phyloP scores from a whole-genome alignment of 2,329 filamentous ascomycete species.

The Didymella arachidicola region DNA sequence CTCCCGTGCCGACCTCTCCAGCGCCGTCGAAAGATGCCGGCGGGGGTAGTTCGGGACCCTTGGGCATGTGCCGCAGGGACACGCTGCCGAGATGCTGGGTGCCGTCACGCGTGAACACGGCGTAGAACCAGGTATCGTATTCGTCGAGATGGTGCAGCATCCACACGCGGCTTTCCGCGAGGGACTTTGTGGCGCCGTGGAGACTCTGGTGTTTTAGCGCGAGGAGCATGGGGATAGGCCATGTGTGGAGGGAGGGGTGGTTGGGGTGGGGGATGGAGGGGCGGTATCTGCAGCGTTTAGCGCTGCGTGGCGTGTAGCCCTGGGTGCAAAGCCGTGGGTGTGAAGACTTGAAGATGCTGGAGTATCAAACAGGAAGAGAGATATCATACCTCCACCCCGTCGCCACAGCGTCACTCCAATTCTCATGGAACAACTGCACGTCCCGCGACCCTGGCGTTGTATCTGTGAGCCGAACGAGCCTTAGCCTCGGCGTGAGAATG shows the following conservation, averaged over 20 bases:
- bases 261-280: neutral
- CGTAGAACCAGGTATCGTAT: conserved; percentile 24
- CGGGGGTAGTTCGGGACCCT: neutral
- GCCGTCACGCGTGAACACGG: conserved; percentile 25
- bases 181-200: conserved; percentile 29
- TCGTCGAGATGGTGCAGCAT: conserved; percentile 26
- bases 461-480: conserved; percentile 35
- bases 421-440: conserved; percentile 39
- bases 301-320: neutral
- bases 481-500: conserved; percentile 30
- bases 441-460: conserved; percentile 30
- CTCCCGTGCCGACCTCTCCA: neutral
- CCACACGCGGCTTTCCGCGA: conserved; percentile 30
- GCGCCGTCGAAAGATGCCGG: neutral
- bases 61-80: neutral
- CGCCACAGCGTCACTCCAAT: conserved; percentile 31
- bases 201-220: conserved; percentile 21
- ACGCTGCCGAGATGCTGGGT: conserved; percentile 5
- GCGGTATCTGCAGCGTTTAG: conserved; percentile 1
- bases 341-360: neutral
- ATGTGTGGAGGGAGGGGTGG: neutral
- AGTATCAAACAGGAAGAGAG: neutral
- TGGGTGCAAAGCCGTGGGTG: no score
- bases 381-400: conserved; percentile 36
- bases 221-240: conserved; percentile 3